phyloP scores from a whole-genome alignment of 768 basidiomycete species.

The Chlorophyllum brunneum region DNA sequence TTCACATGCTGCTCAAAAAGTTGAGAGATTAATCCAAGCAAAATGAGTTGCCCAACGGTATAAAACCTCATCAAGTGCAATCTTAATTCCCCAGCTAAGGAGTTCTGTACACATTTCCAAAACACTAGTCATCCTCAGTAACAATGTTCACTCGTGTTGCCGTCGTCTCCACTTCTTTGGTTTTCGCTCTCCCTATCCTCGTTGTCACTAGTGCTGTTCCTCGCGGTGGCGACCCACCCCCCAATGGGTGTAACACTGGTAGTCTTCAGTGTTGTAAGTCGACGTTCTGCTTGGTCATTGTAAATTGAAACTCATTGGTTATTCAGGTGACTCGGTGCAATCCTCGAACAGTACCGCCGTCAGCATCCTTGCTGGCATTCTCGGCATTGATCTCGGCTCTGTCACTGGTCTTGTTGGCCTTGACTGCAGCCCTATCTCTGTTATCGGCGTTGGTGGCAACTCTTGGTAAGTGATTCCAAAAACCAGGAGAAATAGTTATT shows the following conservation, averaged over 20 bases:
- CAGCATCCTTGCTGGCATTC: conserved; percentile 22
- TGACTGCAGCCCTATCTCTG: conserved; percentile 27
- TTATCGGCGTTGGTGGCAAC: conserved; percentile 22
- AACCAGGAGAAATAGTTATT: not conserved
- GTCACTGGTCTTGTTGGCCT: conserved; percentile 14
- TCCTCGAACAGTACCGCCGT: conserved; percentile 14
- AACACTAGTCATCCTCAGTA: conserved; percentile 2
- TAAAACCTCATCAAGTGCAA: not conserved
- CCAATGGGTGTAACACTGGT: conserved; percentile 24
- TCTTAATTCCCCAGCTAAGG: conserved; percentile 18
- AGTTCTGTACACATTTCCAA: conserved; percentile 18
- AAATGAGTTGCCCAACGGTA: not conserved
- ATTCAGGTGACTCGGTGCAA: conserved; percentile 21
- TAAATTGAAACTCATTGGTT: not conserved
- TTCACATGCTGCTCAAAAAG: too few species aligned
- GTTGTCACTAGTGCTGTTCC: conserved; percentile 23
- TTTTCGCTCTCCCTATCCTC: conserved; percentile 24
- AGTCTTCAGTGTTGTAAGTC: conserved; percentile 21
- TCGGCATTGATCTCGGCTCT: conserved; percentile 27
- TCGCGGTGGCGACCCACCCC: conserved; percentile 14
- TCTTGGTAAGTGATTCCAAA: conserved; percentile 16
- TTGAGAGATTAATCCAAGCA: too few species aligned
- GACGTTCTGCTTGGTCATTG: not conserved
- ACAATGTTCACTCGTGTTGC: conserved; percentile 26
- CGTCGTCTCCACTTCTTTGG: conserved; percentile 19